Base-by-base conservation (phyloP, 2,329 filamentous ascomycete species). In the Hypoxylon sp. region DNA sequence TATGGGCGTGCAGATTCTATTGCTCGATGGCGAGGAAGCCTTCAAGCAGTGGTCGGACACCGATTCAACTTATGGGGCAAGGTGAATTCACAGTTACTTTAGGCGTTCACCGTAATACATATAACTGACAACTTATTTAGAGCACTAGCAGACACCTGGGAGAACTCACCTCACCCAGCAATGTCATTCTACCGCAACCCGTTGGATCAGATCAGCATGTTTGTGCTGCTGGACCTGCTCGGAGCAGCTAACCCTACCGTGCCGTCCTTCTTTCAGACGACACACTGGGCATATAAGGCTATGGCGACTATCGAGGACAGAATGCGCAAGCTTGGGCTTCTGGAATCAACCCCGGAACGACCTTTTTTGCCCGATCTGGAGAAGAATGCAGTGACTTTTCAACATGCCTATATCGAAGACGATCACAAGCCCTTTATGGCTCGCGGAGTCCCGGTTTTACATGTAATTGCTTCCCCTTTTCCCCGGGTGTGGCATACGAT, bases 1-100 rank as follows among this genome's bases (percentile, higher is more conserved):
- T 70, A 89, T 88, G 79, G 93, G 93, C 2, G 84, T 97, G 58
- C 93, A 97, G 81, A 89, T 97, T 4, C 75, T 97, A 30, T 83
- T 97, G 62, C 79, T 97, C 11, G 93, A 97, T 75, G 93, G 93
- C 0, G 93, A 95, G 79, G 93, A 96, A 77, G 92, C 93, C 1
- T 96, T 95, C 77, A 77, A 86, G 17, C 77, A 76, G 0, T 97
- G 93, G 93, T 90, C 89, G 0, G 86, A 86, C 34, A 86, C 84
- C 0, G 93, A 97, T 78, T 93, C 89, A 4, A 80, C 95, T 4
- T 97, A 97, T 74, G 93, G 93, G 0, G 86, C 93, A 9, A 86
- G 91, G 87, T 89, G 80, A 67, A 82, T 60, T 32, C 36, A 49
- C n/a, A 28, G 19, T 25, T 50, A 5, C 21, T 36, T 3, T 34